phyloP scores from a whole-genome alignment of 352 stramenopile species.

The Pythium brassicae region DNA sequence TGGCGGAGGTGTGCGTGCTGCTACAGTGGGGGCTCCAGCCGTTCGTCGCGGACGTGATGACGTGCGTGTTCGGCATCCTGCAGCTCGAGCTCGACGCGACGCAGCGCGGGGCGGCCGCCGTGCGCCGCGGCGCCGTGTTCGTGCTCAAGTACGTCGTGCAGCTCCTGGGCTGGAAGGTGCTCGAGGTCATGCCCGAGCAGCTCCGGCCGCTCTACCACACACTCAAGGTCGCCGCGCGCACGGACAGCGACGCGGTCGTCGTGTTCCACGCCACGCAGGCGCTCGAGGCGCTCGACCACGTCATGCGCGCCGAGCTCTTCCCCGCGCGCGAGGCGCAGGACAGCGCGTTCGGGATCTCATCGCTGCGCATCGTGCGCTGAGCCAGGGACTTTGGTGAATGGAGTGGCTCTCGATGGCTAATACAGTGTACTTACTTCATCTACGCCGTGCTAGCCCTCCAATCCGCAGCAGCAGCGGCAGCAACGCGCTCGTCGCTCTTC shows the following conservation, averaged over 20 bases:
- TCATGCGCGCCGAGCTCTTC: constrained; percentile 80
- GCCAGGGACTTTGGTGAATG: too few relatives aligned
- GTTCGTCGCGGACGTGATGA: constrained; percentile 72
- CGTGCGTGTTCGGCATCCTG: constrained; percentile 74
- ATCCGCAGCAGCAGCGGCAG: too few relatives aligned
- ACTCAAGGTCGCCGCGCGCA: constrained; percentile 63
- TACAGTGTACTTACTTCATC: neutral
- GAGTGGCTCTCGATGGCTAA: neutral
- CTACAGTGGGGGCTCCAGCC: constrained; percentile 70
- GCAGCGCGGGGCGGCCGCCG: constrained; percentile 32
- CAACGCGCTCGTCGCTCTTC: too few relatives aligned
- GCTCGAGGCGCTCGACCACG: constrained; percentile 40
- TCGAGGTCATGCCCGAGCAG: constrained; percentile 71
- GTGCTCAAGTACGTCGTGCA: constrained; percentile 73
- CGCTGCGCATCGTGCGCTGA: constrained; percentile 47
- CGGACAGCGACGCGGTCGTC: constrained; percentile 60
- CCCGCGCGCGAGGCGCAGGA: constrained; percentile 33
- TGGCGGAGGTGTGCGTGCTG: constrained; percentile 76
- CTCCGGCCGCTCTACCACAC: constrained; percentile 72
- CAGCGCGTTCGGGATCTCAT: constrained; percentile 28
- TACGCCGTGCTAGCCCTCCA: too few relatives aligned
- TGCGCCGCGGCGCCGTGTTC: constrained; percentile 75
- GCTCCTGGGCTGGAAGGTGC: constrained; percentile 67
- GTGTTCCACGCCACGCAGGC: constrained; percentile 61
- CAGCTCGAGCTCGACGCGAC: constrained; percentile 53